Base-by-base conservation (phyloP, 768 basidiomycete genomes). In the Leccinum pellstonianum region DNA sequence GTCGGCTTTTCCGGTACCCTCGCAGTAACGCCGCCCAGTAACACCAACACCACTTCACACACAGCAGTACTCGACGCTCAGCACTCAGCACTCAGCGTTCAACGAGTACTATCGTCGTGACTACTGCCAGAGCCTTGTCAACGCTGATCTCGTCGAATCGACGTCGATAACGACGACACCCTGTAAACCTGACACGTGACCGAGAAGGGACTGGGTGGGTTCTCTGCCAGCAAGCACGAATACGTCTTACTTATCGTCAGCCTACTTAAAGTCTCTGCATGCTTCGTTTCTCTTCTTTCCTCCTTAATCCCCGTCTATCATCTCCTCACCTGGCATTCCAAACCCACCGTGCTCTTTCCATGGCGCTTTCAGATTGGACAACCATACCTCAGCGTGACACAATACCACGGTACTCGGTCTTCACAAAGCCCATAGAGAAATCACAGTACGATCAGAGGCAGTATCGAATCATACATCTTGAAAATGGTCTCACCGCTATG, bases 401-500 rank as follows among this genome's bases (percentile, higher is more conserved):
- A 2, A 64, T 71, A 25, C 84, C 83, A 3, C 73, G 79, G 0
- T 86, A 83, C 67, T 78, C 75, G 5, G 69, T 86, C 37, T 93
- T 83, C 77, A 77, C 73, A 15, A 82, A 79, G 56, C 73, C 81
- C 8, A 81, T 95, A 60, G 80, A 86, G 60, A 86, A 87, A 73
- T 88, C 91, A 0, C 80, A 81, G 54, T 83, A 88, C 66, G 93
- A 96, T 70, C 86, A 91, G 66, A 79, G 93, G 59, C 81, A 86
- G 15, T 96, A 97, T 72, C 79, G 88, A 53, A 71, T 95, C 51
- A 89, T 99, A 62, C 80, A 81, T 52, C 83, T 99, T n/a, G 80
- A 86, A 7, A 99, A 98, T 69, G 94, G 91, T 4, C 76, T 99
- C n/a, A 87, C 91, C 61, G 94, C 87, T 1, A 83, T 89, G 63